Conservation (phyloP, 2,329 filamentous ascomycete species). For the Penicillium rolfsii region DNA sequence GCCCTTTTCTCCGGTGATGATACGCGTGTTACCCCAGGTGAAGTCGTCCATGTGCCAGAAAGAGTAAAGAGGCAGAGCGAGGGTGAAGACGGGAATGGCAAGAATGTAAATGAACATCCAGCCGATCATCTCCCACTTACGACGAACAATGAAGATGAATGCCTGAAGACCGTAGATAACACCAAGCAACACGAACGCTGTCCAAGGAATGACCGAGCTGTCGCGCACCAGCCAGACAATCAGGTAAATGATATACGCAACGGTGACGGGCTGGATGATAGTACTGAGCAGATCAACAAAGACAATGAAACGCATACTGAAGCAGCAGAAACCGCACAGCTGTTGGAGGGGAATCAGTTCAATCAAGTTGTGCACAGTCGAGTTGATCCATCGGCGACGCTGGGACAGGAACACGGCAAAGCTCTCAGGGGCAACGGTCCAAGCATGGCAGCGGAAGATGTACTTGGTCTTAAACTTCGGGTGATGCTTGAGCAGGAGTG, state of each 20-base stretch:
- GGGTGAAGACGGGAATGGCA: constrained; percentile 88
- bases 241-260: constrained; percentile 88
- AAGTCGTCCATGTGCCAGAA: constrained; percentile 99
- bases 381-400: constrained; percentile 99
- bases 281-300: constrained; percentile 93
- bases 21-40: constrained; percentile 97
- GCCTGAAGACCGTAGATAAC: constrained; percentile 98
- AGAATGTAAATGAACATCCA: constrained; percentile 98
- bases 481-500: constrained; percentile 88
- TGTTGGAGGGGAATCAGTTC: constrained; percentile 92
- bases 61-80: constrained; percentile 85
- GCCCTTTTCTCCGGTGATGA: constrained; percentile 91
- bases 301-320: constrained; percentile 98
- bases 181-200: constrained; percentile 84
- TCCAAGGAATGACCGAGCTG: constrained; percentile 71
- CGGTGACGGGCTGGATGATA: constrained; percentile 84
- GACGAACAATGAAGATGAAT: constrained; percentile 92
- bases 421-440: constrained; percentile 94
- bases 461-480: constrained; percentile 98
- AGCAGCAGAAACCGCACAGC: constrained; percentile 99
- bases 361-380: constrained; percentile 94
- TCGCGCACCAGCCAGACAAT: constrained; percentile 71
- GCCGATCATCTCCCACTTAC: constrained; percentile 99
- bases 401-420: constrained; percentile 96
- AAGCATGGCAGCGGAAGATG: constrained; percentile 86